Evolutionary conservation across 228 moss, liverwort and hornwort species (phyloP), one percentile per base, ranked within the genome.

Genomic region (Sphagnum magellanicum): DNA sequence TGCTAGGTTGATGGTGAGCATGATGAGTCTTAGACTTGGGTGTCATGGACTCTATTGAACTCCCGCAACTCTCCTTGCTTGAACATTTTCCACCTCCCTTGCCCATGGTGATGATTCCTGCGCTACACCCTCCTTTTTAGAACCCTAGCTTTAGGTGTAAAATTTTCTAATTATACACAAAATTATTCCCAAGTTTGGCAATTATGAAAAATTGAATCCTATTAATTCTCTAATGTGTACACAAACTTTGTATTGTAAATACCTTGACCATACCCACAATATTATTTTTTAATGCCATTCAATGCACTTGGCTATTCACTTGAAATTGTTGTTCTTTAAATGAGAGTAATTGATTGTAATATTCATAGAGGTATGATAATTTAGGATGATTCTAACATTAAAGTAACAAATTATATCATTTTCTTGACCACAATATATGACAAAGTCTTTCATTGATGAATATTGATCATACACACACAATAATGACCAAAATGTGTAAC

Each of bases 21-120:
- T 65, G 68, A 61, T 58, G 1, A 11, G 10, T 69, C 51, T 55
- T 52, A 69, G 50, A 53, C 57, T 59, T 68, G 73, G 68, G 71
- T 15, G 55, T 12, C 55, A 8, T 55, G 12, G 55, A 55, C 4
- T 8, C 55, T 53, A 71, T 65, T 10, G 81, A 73, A 65, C 70
- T 77, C 63, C 51, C 65, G 74, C 50, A 63, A 66, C 74, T 73
- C 32, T 81, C 76, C 71, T 76, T 69, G 62, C 68, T 85, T 32
- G 75, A 81, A 79, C 81, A 71, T 63, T 85, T 79, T 65, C 68
- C 79, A 67, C 78, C 84, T 74, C 81, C 84, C 70, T 81, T 81
- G 57, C 81, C 81, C 85, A 79, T 85, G 32, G 32, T 32, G 32
- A 32, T 32, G 32, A 32, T 32, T 32, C 3, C 3, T 32, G 3